Base-by-base conservation (phyloP, 768 basidiomycete species). In the Leccinum truebloodii region DNA sequence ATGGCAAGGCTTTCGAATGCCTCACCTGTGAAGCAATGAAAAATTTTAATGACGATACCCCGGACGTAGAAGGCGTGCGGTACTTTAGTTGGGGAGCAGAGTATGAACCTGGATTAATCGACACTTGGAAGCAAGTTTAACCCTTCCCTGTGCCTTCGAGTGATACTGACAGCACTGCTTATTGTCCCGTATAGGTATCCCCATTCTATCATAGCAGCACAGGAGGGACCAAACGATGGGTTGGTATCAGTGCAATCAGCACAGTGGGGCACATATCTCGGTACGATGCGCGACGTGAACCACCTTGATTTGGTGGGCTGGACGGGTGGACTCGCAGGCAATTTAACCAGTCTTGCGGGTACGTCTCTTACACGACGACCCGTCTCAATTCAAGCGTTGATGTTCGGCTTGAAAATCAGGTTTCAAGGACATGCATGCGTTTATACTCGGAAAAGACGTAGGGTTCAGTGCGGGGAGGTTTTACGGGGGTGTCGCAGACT, bases 31-130 rank as follows among this genome's bases (percentile, higher is more conserved):
- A 88, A 30, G 87, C 86, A 62, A 99, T 98, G 96, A 82, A 81
- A 37, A 75, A 81, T 54, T 99, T 99, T 77, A 99, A 99, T 70
- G 84, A 89, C 58, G 81, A 88, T 37, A 92, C 92, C 0, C 90
- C 92, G 0, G 88, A 98, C 66, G 82, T 88, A 0, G 79, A 83
- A 1, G 85, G 83, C 24, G 89, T 98, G 57, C 82, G 84, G 63
- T 99, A 99, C 74, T 96, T 92, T 66, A 94, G 92, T 69, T 99
- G 94, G 92, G 97, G 97, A 12, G 97, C 97, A 3, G 81, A 82
- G 13, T 95, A 95, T 69, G 84, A 89, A 16, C 96, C 97, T 6
- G 90, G 92, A 1, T 75, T 96, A 52, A 86, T 98, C 50, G 95
- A 98, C 74, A 90, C 94, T 0, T 97, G 92, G 86, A 90, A 89